A percentile compares a stretch with the other conserved stretches of the same genome.
Evolutionary conservation across 2,329 filamentous ascomycete genomes (phyloP).

Genomic region (Phoma sp.): DNA sequence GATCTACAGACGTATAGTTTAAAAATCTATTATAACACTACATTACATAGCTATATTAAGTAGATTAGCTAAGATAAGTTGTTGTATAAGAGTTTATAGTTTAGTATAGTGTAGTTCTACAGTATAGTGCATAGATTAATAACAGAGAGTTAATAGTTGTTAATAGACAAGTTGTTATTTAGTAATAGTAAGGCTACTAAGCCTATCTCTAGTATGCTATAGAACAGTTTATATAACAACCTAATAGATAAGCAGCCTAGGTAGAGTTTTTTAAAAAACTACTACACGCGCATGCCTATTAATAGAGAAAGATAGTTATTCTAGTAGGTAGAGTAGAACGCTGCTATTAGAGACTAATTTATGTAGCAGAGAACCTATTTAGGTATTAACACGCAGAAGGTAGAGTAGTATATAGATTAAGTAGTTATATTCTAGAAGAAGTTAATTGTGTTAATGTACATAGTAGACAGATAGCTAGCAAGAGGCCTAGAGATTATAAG

Average conservation of each 20-base stretch:
- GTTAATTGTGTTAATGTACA: constrained; percentile 26
- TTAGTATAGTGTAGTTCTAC: constrained; percentile 15
- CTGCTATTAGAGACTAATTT: background rate
- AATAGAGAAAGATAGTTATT: constrained; percentile 7
- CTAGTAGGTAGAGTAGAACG: background rate
- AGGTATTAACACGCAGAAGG: too few species aligned
- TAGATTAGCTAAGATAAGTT: constrained; percentile 12
- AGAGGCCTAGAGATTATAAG: constrained; percentile 5
- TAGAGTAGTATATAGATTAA: background rate
- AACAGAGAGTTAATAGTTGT: background rate
- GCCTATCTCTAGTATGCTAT: background rate
- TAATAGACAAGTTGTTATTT: constrained; percentile 6
- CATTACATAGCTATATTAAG: constrained; percentile 8
- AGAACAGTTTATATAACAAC: constrained; percentile 13
- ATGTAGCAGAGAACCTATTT: background rate
- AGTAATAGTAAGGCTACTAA: background rate
- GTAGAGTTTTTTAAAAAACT: constrained; percentile 22
- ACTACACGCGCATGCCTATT: constrained; percentile 10
- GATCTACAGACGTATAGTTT: constrained; percentile 21
- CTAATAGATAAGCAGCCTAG: constrained; percentile 5
- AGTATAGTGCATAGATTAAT: constrained; percentile 12
- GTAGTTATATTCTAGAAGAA: constrained; percentile 22
- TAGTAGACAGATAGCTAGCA: constrained; percentile 20
- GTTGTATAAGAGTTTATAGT: constrained; percentile 19
- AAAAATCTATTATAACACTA: constrained; percentile 24